Evolutionary conservation across 768 basidiomycete species (phyloP), one percentile per base, ranked within the genome.

Genomic region (Psilocybe azurescens): DNA sequence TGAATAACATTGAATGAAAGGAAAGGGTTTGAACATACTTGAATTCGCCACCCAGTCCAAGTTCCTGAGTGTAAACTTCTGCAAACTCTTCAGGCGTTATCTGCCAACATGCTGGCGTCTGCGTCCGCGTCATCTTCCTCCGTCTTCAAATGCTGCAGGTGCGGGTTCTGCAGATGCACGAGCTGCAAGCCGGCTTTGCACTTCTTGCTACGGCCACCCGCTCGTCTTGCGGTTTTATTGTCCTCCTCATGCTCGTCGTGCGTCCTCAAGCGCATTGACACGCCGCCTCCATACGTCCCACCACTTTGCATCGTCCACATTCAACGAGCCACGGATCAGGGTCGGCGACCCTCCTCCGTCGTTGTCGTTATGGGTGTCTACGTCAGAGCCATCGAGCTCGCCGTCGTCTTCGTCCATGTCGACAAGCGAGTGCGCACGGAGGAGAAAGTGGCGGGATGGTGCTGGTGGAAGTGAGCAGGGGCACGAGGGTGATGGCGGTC

Each of bases 11-110:
- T 56, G 11, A 18, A 18, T 20, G 33, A 13, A 28, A 53, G 48
- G 39, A 30, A 20, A 52, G 39, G 36, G 9, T 33, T 11, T 4
- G 13, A 16, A 78, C 91, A 70, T 72, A 95, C 94, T 83, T 89
- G 81, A 99, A 99, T 73, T 99, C 97, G 7, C 95, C 94, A 29
- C 84, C 85, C 28, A 99, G 77, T 4, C 97, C 97, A 24, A 99
- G 78, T 66, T 99, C 97, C 20, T 86, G 85, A 1, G 88, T 80
- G 72, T 97, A 97, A 0, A 89, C 83, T 64, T 91, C 90, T 6
- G 97, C 94, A 74, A 99, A 99, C 29, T 90, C 88, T 75, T 99
- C 97, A 0, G 97, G 96, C 67, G 20, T 70, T 67, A 55, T 72
- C 70, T 2, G 66, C 70, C 33, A 70, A 33, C 62, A 69, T 67